Conservation (phyloP, 2,329 filamentous ascomycete species). For the Epichloe elymi region DNA sequence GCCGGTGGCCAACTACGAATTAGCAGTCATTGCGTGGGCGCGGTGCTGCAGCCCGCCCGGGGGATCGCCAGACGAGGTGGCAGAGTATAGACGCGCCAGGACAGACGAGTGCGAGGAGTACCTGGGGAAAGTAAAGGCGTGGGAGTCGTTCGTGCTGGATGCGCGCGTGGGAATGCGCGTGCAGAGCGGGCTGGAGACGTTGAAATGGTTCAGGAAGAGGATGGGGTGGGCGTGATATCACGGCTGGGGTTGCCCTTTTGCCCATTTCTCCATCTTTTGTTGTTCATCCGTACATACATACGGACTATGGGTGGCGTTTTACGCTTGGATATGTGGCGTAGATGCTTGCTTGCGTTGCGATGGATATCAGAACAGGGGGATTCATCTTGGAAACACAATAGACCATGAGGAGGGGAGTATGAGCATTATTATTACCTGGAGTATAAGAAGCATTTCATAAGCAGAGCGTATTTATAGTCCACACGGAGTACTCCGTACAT, state of each 20-base stretch:
- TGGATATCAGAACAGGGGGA: no score
- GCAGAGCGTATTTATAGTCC: no score
- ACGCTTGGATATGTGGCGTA: no score
- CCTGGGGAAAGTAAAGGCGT: conserved; percentile 53
- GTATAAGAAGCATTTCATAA: no score
- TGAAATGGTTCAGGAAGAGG: conserved; percentile 40
- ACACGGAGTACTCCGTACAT: no score
- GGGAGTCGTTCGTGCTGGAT: conserved; percentile 63
- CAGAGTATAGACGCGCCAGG: conserved; percentile 31
- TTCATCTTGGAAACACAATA: no score
- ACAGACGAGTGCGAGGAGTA: conserved; percentile 49
- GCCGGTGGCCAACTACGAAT: conserved; percentile 73
- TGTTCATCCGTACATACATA: no score
- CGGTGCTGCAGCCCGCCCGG: conserved; percentile 37
- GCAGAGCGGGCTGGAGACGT: conserved; percentile 53
- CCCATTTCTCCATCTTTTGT: no score
- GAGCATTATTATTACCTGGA: no score
- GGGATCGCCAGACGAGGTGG: conserved; percentile 17
- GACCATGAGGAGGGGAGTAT: no score
- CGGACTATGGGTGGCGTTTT: no score
- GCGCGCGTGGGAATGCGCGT: conserved; percentile 61
- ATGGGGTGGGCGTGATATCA: conserved; percentile 18
- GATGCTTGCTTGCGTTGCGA: no score
- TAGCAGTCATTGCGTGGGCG: conserved; percentile 69
- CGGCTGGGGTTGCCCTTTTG: neutral